Conservation (phyloP, 495 filamentous ascomycete species). For the Aspergillus kassunensis region DNA sequence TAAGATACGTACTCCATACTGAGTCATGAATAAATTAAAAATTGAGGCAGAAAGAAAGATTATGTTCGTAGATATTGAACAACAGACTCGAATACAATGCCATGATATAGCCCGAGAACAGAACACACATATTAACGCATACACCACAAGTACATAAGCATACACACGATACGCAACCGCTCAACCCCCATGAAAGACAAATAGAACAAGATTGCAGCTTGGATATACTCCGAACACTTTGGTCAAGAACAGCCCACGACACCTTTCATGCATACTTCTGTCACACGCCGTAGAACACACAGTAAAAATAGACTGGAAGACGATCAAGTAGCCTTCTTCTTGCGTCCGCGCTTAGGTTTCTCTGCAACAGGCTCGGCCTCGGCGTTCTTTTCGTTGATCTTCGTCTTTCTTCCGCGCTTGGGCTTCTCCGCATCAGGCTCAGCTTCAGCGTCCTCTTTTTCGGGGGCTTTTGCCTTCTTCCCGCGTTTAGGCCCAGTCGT, state of each 20-base stretch:
- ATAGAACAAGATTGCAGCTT: background rate
- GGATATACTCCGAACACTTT: background rate
- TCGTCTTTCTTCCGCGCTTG: constrained; percentile 2
- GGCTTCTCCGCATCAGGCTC: constrained; percentile 8
- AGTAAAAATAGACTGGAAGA: background rate
- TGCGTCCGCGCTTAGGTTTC: constrained; percentile 30
- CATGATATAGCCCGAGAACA: background rate
- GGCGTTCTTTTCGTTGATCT: background rate
- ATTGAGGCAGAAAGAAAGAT: background rate
- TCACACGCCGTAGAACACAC: background rate
- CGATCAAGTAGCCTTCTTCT: constrained; percentile 23
- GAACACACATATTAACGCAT: background rate
- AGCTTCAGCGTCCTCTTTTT: background rate
- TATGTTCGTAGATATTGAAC: background rate
- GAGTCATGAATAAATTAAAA: too few relatives aligned
- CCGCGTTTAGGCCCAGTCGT: background rate
- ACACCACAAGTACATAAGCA: background rate
- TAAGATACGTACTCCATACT: too few relatives aligned
- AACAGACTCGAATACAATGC: background rate
- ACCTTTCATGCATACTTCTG: background rate
- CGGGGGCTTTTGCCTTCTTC: background rate
- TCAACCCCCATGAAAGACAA: background rate
- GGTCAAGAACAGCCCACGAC: too few relatives aligned
- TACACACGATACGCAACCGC: background rate
- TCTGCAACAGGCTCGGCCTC: constrained; percentile 1